Evolutionary conservation across 2,329 filamentous ascomycete genomes (phyloP).

Genomic region (Claviceps maximensis): DNA sequence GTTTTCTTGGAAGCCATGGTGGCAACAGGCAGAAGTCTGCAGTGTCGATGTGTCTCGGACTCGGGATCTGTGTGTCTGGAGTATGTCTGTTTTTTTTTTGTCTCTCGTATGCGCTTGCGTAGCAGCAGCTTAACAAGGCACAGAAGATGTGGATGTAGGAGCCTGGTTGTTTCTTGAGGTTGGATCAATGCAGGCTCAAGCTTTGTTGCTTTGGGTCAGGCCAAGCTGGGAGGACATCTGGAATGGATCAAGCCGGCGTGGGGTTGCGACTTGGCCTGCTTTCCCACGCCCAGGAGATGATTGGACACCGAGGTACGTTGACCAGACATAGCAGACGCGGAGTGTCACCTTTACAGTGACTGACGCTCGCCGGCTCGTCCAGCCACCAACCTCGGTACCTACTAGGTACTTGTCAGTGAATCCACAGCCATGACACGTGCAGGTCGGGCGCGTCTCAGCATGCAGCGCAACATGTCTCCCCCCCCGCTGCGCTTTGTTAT

Average conservation of each 20-base stretch:
- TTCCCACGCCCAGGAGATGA: background rate
- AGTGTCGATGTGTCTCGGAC: background rate
- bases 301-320: background rate
- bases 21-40: constrained; percentile 1
- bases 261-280: background rate
- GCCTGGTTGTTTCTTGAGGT: background rate
- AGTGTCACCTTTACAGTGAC: too few species aligned
- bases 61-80: background rate
- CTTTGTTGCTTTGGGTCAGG: background rate
- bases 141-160: background rate
- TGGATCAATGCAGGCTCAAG: background rate
- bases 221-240: too few species aligned
- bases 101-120: background rate
- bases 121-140: background rate
- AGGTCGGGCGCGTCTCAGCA: background rate
- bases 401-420: too few species aligned
- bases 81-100: background rate
- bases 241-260: background rate
- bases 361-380: too few species aligned
- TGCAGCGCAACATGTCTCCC: background rate
- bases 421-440: background rate
- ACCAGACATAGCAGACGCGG: too few species aligned
- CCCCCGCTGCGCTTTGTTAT: background rate
- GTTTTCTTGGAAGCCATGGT: constrained; percentile 48
- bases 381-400: too few species aligned